Percentiles rank a stretch among this genome's conserved stretches.
These are phyloP conservation scores for Barnettozyma sp. DNA, from an alignment of 805 yeast genomes.

Conservation along the genomic window DNA sequence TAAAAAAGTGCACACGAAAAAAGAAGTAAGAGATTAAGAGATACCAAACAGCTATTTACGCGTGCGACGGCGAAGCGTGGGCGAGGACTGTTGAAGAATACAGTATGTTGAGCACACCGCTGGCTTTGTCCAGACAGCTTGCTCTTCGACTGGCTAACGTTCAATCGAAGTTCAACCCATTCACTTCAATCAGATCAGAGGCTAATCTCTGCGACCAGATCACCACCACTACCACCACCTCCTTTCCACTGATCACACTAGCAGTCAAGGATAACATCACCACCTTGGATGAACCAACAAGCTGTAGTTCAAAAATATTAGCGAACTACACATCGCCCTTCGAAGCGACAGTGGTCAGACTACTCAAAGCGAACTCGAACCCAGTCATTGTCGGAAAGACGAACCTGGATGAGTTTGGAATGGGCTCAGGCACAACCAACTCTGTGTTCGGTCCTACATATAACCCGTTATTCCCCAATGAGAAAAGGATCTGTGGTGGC, in stretches of 20 bases:
- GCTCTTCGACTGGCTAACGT: constrained; percentile 13
- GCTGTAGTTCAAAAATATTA: constrained; percentile 71
- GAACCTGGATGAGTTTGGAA: constrained; percentile 95
- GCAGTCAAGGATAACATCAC: constrained; percentile 80
- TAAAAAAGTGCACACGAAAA: too few relatives aligned
- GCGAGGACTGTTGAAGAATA: too few relatives aligned
- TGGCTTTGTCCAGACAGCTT: constrained; percentile 1
- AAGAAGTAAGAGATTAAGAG: too few relatives aligned
- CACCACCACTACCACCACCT: background rate
- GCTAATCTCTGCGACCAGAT: background rate
- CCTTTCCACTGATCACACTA: constrained; percentile 16
- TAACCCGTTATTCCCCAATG: constrained; percentile 42
- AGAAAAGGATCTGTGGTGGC: constrained; percentile 64
- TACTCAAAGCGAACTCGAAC: constrained; percentile 44
- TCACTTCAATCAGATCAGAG: constrained; percentile 32
- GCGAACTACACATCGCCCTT: constrained; percentile 63
- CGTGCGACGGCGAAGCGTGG: too few relatives aligned
- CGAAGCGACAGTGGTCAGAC: constrained; percentile 63
- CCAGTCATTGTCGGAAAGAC: constrained; percentile 66
- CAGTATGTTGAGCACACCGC: constrained; percentile 1
- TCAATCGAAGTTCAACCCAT: constrained; percentile 32
- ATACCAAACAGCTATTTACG: too few relatives aligned
- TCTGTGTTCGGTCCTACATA: constrained; percentile 50
- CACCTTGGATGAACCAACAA: constrained; percentile 58
- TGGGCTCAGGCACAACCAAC: constrained; percentile 74